phyloP scores from a whole-genome alignment of 805 yeast genomes.

The Starmerella khaoyaiensis region DNA sequence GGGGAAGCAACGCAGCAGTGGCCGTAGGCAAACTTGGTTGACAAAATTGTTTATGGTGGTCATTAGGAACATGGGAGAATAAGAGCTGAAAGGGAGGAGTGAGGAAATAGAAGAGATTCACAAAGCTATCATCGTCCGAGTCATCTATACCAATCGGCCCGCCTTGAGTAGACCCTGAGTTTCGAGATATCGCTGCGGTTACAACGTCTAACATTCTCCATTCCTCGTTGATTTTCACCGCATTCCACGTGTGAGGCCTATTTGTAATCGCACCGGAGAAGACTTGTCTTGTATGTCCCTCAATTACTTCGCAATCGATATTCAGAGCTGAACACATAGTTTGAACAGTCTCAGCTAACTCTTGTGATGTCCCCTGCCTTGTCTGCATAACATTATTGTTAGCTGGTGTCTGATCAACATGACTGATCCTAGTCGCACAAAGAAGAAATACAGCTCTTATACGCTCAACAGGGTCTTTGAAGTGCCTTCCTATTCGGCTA shows the following conservation, averaged over 20 bases:
- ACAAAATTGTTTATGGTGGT: conserved; percentile 69
- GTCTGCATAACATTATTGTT: conserved; percentile 28
- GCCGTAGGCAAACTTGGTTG: conserved; percentile 66
- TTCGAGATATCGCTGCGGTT: conserved; percentile 49
- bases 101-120: conserved; percentile 57
- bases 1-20: conserved; percentile 68
- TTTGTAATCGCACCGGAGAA: conserved; percentile 34
- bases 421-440: conserved; percentile 45
- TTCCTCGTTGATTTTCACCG: conserved; percentile 59
- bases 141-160: too few relatives aligned
- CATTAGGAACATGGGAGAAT: conserved; percentile 76
- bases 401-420: conserved; percentile 28
- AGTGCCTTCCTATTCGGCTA: conserved; percentile 41
- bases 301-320: conserved; percentile 59
- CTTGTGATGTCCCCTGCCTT: conserved; percentile 51
- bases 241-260: conserved; percentile 72
- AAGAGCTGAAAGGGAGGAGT: conserved; percentile 62
- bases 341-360: conserved; percentile 63
- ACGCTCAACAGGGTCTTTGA: conserved; percentile 42
- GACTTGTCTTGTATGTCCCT: conserved; percentile 77
- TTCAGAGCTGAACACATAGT: conserved; percentile 57
- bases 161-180: too few relatives aligned
- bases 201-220: conserved; percentile 71
- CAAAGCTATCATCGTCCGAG: conserved; percentile 27
- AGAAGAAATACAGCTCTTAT: conserved; percentile 53